Conservation (phyloP, 2,329 filamentous ascomycete genomes). For the Alternaria longipes region DNA sequence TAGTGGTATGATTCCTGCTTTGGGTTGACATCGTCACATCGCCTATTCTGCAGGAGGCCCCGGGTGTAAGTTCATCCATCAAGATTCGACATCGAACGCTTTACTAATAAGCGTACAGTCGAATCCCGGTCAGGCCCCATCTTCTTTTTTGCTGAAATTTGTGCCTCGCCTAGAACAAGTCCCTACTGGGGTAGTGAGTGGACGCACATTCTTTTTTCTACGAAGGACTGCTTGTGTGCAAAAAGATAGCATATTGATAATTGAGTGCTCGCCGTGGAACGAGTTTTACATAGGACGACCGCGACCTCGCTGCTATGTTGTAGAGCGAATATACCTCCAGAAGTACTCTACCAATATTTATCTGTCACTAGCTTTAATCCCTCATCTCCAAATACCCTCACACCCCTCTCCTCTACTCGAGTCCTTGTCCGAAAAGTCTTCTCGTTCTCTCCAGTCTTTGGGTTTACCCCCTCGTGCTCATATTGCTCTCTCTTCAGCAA, state of each 20-base stretch:
- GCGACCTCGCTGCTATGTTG: background rate
- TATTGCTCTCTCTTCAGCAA: constrained; percentile 43
- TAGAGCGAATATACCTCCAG: background rate
- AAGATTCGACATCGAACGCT: constrained; percentile 15
- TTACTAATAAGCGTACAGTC: constrained; percentile 29
- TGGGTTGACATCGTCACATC: constrained; percentile 10
- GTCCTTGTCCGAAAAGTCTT: constrained; percentile 34
- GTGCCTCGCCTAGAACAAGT: background rate
- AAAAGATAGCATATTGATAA: background rate
- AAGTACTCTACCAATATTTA: constrained; percentile 32
- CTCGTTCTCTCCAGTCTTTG: constrained; percentile 36
- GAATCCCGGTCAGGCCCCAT: constrained; percentile 42
- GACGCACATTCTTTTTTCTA: background rate
- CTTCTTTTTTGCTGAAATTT: constrained; percentile 19
- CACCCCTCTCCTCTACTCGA: constrained; percentile 39
- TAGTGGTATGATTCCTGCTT: constrained; percentile 45
- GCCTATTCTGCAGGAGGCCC: constrained; percentile 40
- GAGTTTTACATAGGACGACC: background rate
- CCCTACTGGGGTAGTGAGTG: accelerated
- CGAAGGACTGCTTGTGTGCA: background rate
- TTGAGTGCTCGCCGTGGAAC: background rate
- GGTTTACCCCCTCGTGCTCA: constrained; percentile 42
- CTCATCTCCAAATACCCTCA: constrained; percentile 35
- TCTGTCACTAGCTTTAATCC: constrained; percentile 35
- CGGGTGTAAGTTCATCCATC: constrained; percentile 37